Base-by-base conservation (phyloP, 352 stramenopile genomes). In the Globisporangium nagaii region DNA sequence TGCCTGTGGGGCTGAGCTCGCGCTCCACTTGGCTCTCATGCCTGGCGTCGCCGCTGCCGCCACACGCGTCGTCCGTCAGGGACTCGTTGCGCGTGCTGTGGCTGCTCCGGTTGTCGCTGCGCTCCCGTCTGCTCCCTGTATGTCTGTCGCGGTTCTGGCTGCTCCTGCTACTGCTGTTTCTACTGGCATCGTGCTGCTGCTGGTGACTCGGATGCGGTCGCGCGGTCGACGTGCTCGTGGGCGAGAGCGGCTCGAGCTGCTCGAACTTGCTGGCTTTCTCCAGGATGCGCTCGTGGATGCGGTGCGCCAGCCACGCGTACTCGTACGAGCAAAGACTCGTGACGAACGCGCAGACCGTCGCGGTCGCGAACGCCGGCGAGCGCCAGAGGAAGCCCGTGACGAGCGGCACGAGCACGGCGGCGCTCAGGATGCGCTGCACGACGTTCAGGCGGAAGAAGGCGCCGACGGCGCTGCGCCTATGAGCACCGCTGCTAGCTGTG, bases 321-420 rank as follows among this genome's bases (percentile, higher is more conserved):
- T 90, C 79, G 56, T 82, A 90, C 11, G 75, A 72, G 65, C 77
- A 88, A 42, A 85, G 68, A 24, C 66, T 81, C 28, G 61, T 80
- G 13, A 86, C 65, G 40, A 82, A 84, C 4, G 74, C 70, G 43
- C 77, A 88, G 58, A 86, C 70, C n/a, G 73, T 88, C 39, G 74
- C 73, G 24, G 77, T 88, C 30, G 74, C 71, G 52, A 84, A 80
- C 28, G 71, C 73, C 17, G 77, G 77, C 22, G 77, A 88, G 30
- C 75, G 61, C 77, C 74, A 85, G 37, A 90, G 61, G 50, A 88
- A 87, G 10, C 71, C 35, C 5, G 75, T 88, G 47, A 90, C 83
- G 13, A 84, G 60, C n/a, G 77, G 74, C 47, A 70, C 70, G 4
- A 90, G 62, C 40, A 87, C 65, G 2, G 75, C 49, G 24, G 77